Conservation (phyloP, 208 protist genomes). For the Trypanosomatidae sp. region DNA sequence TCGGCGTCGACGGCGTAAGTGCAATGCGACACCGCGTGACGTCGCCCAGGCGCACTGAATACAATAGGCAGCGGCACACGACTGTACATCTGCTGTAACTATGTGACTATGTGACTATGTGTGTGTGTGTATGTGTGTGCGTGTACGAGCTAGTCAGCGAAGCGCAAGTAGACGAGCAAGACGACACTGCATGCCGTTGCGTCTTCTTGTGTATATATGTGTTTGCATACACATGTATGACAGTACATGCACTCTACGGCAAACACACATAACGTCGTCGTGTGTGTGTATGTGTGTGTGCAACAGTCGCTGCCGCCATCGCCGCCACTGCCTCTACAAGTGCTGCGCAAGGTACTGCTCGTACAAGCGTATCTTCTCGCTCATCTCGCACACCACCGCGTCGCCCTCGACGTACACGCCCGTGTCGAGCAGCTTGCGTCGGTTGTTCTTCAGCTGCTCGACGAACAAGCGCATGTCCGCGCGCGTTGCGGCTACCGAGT, state of each 20-base stretch:
- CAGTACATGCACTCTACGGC: neutral
- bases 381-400: slow-evolving; percentile 63
- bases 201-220: too few relatives aligned
- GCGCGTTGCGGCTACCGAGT: slow-evolving; percentile 14
- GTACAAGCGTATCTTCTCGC: slow-evolving; percentile 75
- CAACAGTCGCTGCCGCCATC: too few relatives aligned
- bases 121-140: too few relatives aligned
- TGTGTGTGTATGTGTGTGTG: too few relatives aligned
- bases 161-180: too few relatives aligned
- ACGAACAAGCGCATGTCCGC: slow-evolving; percentile 72
- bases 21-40: slow-evolving; percentile 32
- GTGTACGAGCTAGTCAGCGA: too few relatives aligned
- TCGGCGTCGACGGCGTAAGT: slow-evolving; percentile 13
- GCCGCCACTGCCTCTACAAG: too few relatives aligned
- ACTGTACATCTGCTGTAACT: slow-evolving; percentile 16
- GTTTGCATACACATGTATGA: too few relatives aligned
- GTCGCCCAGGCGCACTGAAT: slow-evolving; percentile 12
- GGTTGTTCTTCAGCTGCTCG: slow-evolving; percentile 60
- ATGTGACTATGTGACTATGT: neutral
- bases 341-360: slow-evolving; percentile 44
- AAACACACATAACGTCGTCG: too few relatives aligned
- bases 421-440: slow-evolving; percentile 64
- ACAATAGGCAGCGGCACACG: slow-evolving; percentile 49
- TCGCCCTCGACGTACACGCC: slow-evolving; percentile 61
- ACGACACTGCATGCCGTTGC: neutral